These are phyloP conservation scores for Polytolypa hystricis DNA, from an alignment of 2,329 filamentous ascomycete species.

Conservation along the genomic window DNA sequence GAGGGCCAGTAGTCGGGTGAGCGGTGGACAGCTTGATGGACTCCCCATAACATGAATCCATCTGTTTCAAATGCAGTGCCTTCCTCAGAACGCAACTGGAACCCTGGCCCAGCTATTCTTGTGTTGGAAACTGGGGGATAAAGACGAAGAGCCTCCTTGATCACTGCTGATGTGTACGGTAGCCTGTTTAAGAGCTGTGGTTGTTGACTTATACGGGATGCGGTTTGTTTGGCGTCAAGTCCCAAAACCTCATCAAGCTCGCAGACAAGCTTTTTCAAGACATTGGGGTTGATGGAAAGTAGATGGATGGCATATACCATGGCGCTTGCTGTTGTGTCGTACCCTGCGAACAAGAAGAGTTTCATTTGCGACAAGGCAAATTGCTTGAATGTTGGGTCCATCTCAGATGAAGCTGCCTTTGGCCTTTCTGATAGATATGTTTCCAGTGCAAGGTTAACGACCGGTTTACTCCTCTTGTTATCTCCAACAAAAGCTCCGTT, in stretches of 20 bases:
- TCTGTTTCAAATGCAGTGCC: neutral
- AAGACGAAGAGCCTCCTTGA: conserved; percentile 46
- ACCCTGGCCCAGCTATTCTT: neutral
- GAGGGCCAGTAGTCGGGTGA: neutral
- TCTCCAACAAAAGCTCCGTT: no score
- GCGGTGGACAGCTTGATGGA: neutral
- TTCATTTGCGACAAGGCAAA: conserved; percentile 18
- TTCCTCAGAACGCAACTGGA: neutral
- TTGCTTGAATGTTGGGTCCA: conserved; percentile 14
- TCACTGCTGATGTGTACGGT: conserved; percentile 43
- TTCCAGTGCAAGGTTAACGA: neutral
- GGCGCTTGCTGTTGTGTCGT: conserved; percentile 23
- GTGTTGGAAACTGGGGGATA: conserved; percentile 30
- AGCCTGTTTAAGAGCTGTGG: conserved; percentile 41
- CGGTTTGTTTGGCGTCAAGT: conserved; percentile 25
- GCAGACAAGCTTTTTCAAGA: conserved; percentile 27
- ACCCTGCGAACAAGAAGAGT: conserved; percentile 24
- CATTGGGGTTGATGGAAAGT: conserved; percentile 24
- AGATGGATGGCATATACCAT: conserved; percentile 28
- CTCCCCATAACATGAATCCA: neutral
- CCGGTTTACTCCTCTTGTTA: no score
- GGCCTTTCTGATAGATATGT: conserved; percentile 7
- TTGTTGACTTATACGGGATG: conserved; percentile 29
- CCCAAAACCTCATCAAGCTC: conserved; percentile 46
- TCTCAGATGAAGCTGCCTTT: neutral